Percentiles rank a stretch among this genome's conserved stretches.
Evolutionary conservation across 768 basidiomycete species (phyloP).

Genomic region (Pilatotrama ljubarskyi): DNA sequence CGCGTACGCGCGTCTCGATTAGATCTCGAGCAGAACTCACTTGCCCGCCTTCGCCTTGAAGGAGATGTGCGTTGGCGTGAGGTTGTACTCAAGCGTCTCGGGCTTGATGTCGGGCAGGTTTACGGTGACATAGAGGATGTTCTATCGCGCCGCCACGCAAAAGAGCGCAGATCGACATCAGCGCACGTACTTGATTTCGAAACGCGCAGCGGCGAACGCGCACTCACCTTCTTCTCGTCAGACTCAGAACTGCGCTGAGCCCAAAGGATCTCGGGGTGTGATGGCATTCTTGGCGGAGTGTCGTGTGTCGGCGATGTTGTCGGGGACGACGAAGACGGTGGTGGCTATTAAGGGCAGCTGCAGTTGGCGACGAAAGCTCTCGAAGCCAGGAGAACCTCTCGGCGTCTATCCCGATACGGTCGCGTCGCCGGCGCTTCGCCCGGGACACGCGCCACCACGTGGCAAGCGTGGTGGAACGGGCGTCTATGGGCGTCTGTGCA

Average conservation of each 20-base stretch:
- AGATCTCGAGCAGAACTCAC: conserved; percentile 41
- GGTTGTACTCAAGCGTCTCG: conserved; percentile 54
- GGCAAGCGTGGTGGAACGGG: background rate
- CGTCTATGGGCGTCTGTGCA: background rate
- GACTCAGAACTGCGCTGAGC: conserved; percentile 83
- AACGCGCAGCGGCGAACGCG: background rate
- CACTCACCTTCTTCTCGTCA: conserved; percentile 63
- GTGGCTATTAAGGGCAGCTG: conserved; percentile 18
- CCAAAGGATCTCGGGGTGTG: conserved; percentile 91
- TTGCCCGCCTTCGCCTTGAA: conserved; percentile 67
- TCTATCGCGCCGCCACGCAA: conserved; percentile 47
- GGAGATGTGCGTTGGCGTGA: conserved; percentile 57
- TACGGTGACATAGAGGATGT: conserved; percentile 81
- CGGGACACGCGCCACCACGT: background rate
- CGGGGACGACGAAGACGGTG: conserved; percentile 15
- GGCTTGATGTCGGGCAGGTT: conserved; percentile 76
- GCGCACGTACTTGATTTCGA: background rate
- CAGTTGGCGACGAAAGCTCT: conserved; percentile 25
- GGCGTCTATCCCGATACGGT: background rate
- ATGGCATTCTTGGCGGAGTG: conserved; percentile 36
- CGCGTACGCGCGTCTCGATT: background rate
- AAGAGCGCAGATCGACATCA: background rate
- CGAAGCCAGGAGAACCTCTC: conserved; percentile 30
- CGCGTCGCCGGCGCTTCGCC: background rate
- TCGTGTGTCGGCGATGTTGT: conserved; percentile 6